Base-by-base conservation (phyloP, 2,329 filamentous ascomycete genomes). In the Aureobasidium leucospermi region DNA sequence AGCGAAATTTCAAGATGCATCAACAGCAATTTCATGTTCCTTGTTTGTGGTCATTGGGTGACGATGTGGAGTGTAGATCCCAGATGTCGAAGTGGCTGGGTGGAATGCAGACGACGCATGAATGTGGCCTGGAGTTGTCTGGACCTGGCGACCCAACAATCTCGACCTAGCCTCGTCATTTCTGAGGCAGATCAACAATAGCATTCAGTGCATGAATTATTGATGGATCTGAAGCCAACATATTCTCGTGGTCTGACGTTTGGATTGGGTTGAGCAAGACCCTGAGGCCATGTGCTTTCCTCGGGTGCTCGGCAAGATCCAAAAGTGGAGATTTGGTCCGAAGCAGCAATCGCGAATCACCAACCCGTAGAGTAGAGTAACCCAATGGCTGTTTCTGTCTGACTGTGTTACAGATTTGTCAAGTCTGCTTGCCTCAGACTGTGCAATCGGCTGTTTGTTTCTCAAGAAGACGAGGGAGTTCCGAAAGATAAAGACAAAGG, bases 231-330 rank as follows among this genome's bases (percentile, higher is more conserved):
- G 34, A 13, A 36, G 16, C 23, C 16, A 16, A n/a, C 32, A 11
- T 0, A 1, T 9, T 9, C 4, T 10, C 13, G 16, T n/a, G 48
- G 5, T 13, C 16, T 36, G 23, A 52, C 34, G 36, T 41, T 31
- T 41, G 34, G 48, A 41, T 31, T 31, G 48, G 19, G 48, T 51
- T 39, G 15, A 41, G 23, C 19, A 41, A 43, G 51, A 55, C 38
- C 39, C 51, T 42, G 36, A 23, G 16, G 19, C 23, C 23, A 51
- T 51, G 32, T 38, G 51, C 39, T 38, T 56, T 41, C 52, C 52
- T 56, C 52, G 52, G 52, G 45, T 41, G 41, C 52, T 56, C 52
- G 52, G 52, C 52, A 56, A 41, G 16, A 39, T 5, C 36, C 41
- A 38, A 56, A 38, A 38, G 41, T 19, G 52, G 52, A 56, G 41